phyloP scores from a whole-genome alignment of 345 rosid species.

The Citrus mangshanensis region DNA sequence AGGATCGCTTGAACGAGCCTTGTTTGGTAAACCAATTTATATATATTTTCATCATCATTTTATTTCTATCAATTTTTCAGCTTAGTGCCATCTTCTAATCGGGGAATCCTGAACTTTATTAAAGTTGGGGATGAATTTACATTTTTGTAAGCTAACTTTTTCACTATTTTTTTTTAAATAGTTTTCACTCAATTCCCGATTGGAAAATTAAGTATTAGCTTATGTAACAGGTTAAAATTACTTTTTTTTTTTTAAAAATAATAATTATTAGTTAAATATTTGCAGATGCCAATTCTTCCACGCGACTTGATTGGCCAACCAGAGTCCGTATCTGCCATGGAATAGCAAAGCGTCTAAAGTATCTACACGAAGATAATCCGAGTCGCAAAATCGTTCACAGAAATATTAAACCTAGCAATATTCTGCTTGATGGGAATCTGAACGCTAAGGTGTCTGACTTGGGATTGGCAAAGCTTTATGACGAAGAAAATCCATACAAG shows the following conservation, averaged over 20 bases:
- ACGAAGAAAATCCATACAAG: too few relatives aligned
- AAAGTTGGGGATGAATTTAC: too few relatives aligned
- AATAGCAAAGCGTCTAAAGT: conserved; percentile 16
- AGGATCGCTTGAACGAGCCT: neutral
- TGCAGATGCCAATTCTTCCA: neutral
- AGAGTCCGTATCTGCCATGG: conserved; percentile 8
- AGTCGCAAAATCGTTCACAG: conserved; percentile 10
- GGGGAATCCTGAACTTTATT: too few relatives aligned
- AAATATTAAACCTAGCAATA: conserved; percentile 12
- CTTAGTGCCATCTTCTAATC: too few relatives aligned
- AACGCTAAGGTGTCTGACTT: conserved; percentile 8
- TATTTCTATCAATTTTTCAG: too few relatives aligned
- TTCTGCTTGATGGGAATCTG: conserved; percentile 13
- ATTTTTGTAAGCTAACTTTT: too few relatives aligned
- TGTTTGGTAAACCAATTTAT: neutral
- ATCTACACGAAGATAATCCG: conserved; percentile 10
- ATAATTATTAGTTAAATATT: neutral
- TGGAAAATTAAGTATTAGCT: too few relatives aligned
- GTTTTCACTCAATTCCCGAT: too few relatives aligned
- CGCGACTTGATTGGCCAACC: neutral
- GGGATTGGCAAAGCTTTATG: too few relatives aligned
- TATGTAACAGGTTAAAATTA: too few relatives aligned
- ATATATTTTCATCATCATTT: neutral
- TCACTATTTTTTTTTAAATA: too few relatives aligned
- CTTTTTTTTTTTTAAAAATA: too few relatives aligned